Percentiles rank a stretch among this genome's conserved stretches.
phyloP scores from a whole-genome alignment of 2,329 filamentous ascomycete genomes.

The Colletotrichum trifolii region DNA sequence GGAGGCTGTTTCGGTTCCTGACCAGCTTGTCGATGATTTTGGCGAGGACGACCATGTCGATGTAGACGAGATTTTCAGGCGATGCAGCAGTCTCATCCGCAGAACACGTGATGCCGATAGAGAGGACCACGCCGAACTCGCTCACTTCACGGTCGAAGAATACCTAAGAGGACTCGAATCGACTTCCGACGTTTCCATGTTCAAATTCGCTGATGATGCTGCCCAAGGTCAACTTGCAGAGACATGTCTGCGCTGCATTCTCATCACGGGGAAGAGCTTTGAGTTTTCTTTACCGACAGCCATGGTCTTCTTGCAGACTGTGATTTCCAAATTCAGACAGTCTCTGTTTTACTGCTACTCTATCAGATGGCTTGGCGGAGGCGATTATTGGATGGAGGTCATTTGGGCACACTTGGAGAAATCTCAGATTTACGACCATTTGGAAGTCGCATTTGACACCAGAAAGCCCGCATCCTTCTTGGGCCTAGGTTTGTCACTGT shows the following conservation, averaged over 20 bases:
- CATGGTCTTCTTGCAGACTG: not conserved
- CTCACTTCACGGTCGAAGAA: constrained; percentile 15
- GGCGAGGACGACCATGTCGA: not conserved
- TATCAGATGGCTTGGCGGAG: no score
- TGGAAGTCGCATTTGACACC: no score
- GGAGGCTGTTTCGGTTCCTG: not conserved
- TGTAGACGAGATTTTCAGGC: rapidly evolving
- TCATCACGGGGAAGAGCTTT: not conserved
- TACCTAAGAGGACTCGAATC: not conserved
- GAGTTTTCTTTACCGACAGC: not conserved
- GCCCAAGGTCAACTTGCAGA: not conserved
- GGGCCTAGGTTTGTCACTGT: no score
- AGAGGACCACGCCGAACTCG: not conserved
- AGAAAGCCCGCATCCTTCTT: no score
- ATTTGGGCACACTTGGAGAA: no score
- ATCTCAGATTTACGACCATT: no score
- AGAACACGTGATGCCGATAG: not conserved
- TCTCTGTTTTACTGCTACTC: no score
- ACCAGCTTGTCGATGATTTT: not conserved
- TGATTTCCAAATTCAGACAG: not conserved
- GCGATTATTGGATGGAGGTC: rapidly evolving
- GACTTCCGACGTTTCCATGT: not conserved
- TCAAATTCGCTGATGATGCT: not conserved
- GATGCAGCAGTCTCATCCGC: constrained; percentile 10
- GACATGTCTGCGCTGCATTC: not conserved